Base-by-base conservation (phyloP, 495 filamentous ascomycete species). In the Hypoxylon lienhwacheense region DNA sequence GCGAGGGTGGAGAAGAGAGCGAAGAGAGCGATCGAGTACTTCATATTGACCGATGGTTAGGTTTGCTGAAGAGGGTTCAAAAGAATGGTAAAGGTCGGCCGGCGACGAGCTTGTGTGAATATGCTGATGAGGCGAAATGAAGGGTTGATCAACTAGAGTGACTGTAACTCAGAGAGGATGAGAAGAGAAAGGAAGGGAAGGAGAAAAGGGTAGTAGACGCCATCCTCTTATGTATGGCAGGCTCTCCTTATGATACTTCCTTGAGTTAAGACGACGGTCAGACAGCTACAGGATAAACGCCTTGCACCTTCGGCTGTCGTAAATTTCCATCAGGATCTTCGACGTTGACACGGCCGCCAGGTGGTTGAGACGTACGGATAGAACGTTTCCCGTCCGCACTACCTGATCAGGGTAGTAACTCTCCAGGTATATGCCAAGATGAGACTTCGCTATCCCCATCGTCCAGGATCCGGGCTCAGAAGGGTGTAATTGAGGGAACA, bases 21-120 rank as follows among this genome's bases (percentile, higher is more conserved):
- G 65, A 79, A 51, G 53, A 79, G 42, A 61, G 70, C 52, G 55
- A 74, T 17, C 20, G 71, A 69, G 70, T 74, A 74, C 74, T 81
- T 75, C 78, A 81, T 81, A 55, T 69, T 79, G 73, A 68, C 66
- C 61, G 59, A 44, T 61, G 55, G 25, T 44, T 53, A 46, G 40
- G 48, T 41, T 51, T 24, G 44, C 40, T 28, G 15, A 19, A 35
- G 8, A 44, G n/a, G n/a, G n/a, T n/a, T 41, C 53, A 42, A 47
- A 60, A 34, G 57, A 63, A 54, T 36, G 57, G 59, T 60, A 59
- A 66, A 68, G 64, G 73, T 76, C 73, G 73, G 68, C 73, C 73
- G 72, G 73, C 73, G 73, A 76, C 73, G 66, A 68, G 59, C 59
- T 59, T 55, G 47, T 60, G 21, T 36, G 53, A 66, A 63, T 66